Evolutionary conservation across 306 rosid species (phyloP).

Genomic region (Trifolium dubium): DNA sequence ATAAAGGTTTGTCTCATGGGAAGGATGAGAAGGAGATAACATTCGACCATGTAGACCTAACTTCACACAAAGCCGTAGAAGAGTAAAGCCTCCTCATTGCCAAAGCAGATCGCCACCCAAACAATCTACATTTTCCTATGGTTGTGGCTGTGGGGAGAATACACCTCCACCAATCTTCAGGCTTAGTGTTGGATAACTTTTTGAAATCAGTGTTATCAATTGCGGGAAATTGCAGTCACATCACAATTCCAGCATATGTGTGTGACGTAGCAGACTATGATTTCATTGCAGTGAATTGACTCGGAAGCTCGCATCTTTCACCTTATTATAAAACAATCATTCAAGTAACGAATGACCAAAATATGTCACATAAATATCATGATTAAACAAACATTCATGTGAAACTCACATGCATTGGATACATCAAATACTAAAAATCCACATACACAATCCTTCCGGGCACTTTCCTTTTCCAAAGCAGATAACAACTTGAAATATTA

Average conservation of each 20-base stretch:
- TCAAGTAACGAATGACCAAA: not conserved
- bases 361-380: slow-evolving; percentile 32
- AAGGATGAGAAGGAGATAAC: slow-evolving; percentile 93
- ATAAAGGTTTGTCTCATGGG: slow-evolving; percentile 61
- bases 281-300: slow-evolving; percentile 59
- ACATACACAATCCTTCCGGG: slow-evolving; percentile 45
- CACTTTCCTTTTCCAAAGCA: slow-evolving; percentile 41
- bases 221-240: too few species aligned
- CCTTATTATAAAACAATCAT: not conserved
- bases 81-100: slow-evolving; percentile 65
- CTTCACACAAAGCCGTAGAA: slow-evolving; percentile 71
- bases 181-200: too few species aligned
- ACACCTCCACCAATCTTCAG: slow-evolving; percentile 62
- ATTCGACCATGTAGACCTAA: slow-evolving; percentile 88
- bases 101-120: slow-evolving; percentile 66
- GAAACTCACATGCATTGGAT: slow-evolving; percentile 37
- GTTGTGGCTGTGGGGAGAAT: slow-evolving; percentile 79
- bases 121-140: slow-evolving; percentile 63
- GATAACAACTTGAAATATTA: slow-evolving; percentile 35
- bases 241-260: slow-evolving; percentile 51
- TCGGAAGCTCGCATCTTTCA: not conserved
- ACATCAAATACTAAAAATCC: slow-evolving; percentile 42
- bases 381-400: slow-evolving; percentile 8
- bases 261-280: not conserved
- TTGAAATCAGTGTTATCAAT: too few species aligned